Conservation (phyloP, 2,329 filamentous ascomycete species). For the Elsinoe arachidis region DNA sequence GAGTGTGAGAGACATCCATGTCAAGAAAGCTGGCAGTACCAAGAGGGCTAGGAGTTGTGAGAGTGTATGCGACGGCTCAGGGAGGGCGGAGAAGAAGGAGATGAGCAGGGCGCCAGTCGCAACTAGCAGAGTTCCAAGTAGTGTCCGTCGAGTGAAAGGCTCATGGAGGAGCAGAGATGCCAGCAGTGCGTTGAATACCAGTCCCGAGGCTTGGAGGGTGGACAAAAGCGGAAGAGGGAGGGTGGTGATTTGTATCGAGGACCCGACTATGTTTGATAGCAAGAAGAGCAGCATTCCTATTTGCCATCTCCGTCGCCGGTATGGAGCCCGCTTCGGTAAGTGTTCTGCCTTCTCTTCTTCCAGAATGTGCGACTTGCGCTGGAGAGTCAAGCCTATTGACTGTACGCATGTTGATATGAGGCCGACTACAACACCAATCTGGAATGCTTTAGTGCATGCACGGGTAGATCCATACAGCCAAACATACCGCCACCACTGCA, state of each 20-base stretch:
- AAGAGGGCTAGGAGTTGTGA: constrained; percentile 72
- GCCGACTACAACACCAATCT: constrained; percentile 81
- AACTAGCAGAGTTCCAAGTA: constrained; percentile 80
- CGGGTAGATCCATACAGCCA: background rate
- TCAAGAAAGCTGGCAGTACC: constrained; percentile 49
- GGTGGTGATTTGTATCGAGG: constrained; percentile 94
- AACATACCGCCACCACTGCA: constrained; percentile 16
- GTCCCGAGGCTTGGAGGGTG: constrained; percentile 85
- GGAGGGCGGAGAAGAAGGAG: constrained; percentile 86
- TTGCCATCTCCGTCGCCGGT: constrained; percentile 89
- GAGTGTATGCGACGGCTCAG: constrained; percentile 82
- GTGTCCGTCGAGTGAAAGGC: constrained; percentile 88
- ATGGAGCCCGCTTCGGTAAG: constrained; percentile 73
- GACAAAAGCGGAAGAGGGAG: constrained; percentile 89
- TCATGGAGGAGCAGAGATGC: constrained; percentile 87
- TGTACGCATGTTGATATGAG: constrained; percentile 90
- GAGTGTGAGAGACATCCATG: constrained; percentile 42
- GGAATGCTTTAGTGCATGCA: background rate
- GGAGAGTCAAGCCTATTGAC: constrained; percentile 86
- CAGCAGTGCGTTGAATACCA: constrained; percentile 98
- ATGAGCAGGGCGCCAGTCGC: constrained; percentile 84
- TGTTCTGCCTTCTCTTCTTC: constrained; percentile 85
- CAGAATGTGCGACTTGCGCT: constrained; percentile 95
- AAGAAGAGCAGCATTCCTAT: constrained; percentile 95
- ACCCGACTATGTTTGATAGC: constrained; percentile 85